These are phyloP conservation scores for Akanthomyces uredinophilus DNA, from an alignment of 2,329 filamentous ascomycete genomes.

Conservation along the genomic window DNA sequence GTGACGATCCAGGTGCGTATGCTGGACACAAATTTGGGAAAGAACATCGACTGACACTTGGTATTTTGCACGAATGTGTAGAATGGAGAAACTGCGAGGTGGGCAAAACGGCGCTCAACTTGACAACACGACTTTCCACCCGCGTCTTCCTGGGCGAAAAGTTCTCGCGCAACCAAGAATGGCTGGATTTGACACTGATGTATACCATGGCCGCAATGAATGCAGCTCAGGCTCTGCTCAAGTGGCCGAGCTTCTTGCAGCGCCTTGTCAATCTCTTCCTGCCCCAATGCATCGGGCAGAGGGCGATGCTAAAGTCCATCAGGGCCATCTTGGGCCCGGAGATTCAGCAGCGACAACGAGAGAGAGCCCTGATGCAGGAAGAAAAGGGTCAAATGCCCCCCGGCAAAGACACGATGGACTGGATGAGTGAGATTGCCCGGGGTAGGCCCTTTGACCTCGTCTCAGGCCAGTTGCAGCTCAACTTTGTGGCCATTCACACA, in stretches of 20 bases:
- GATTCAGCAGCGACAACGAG: neutral
- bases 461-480: neutral
- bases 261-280: neutral
- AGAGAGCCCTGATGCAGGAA: neutral
- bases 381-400: neutral
- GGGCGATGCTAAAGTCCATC: neutral
- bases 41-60: neutral
- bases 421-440: neutral
- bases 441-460: neutral
- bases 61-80: neutral
- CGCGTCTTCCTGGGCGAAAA: neutral
- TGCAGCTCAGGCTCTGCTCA: neutral
- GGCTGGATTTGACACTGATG: neutral
- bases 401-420: neutral
- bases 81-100: neutral
- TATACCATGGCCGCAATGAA: neutral
- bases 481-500: neutral
- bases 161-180: neutral
- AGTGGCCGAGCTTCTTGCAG: neutral
- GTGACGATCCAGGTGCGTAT: neutral
- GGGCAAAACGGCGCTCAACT: neutral
- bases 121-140: neutral
- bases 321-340: neutral
- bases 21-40: neutral
- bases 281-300: neutral